These are phyloP conservation scores for Xylariaceae sp. DNA, from an alignment of 2,329 filamentous ascomycete genomes.

Conservation along the genomic window DNA sequence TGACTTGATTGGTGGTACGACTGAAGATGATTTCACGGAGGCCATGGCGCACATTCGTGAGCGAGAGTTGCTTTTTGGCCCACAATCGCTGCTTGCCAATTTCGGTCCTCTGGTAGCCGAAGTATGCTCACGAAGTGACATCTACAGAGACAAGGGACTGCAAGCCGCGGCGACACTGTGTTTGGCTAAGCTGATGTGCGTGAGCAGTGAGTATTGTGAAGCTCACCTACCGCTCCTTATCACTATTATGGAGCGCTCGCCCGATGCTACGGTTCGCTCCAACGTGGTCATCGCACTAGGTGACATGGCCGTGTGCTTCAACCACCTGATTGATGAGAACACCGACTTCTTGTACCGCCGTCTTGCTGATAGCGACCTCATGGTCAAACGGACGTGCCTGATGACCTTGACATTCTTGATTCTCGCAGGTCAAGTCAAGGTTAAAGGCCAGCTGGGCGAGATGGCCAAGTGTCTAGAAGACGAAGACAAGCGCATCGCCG, in stretches of 20 bases:
- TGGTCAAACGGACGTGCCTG: slow-evolving; percentile 92
- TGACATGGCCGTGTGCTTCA: slow-evolving; percentile 99
- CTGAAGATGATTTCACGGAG: slow-evolving; percentile 88
- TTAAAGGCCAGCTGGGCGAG: slow-evolving; percentile 96
- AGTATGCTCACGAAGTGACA: slow-evolving; percentile 91
- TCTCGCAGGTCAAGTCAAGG: slow-evolving; percentile 95
- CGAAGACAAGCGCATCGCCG: slow-evolving; percentile 87
- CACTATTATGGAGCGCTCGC: slow-evolving; percentile 93
- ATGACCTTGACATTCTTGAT: slow-evolving; percentile 99
- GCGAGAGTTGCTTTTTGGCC: slow-evolving; percentile 73
- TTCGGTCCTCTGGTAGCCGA: slow-evolving; percentile 91
- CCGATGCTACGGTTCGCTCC: slow-evolving; percentile 86
- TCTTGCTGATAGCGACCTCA: slow-evolving; percentile 80
- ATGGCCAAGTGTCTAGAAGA: slow-evolving; percentile 99
- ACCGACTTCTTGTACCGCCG: slow-evolving; percentile 96
- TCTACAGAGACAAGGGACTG: slow-evolving; percentile 82
- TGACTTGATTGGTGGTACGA: slow-evolving; percentile 94
- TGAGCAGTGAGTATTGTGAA: slow-evolving; percentile 95
- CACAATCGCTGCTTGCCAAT: slow-evolving; percentile 77
- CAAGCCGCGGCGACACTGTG: slow-evolving; percentile 93
- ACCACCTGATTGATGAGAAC: slow-evolving; percentile 98
- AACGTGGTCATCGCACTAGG: slow-evolving; percentile 96
- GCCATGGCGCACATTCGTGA: slow-evolving; percentile 82
- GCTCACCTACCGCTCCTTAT: slow-evolving; percentile 87
- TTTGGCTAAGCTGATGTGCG: slow-evolving; percentile 97